phyloP scores from a whole-genome alignment of 495 filamentous ascomycete genomes.

The Melanomma pulvis-pyrius region DNA sequence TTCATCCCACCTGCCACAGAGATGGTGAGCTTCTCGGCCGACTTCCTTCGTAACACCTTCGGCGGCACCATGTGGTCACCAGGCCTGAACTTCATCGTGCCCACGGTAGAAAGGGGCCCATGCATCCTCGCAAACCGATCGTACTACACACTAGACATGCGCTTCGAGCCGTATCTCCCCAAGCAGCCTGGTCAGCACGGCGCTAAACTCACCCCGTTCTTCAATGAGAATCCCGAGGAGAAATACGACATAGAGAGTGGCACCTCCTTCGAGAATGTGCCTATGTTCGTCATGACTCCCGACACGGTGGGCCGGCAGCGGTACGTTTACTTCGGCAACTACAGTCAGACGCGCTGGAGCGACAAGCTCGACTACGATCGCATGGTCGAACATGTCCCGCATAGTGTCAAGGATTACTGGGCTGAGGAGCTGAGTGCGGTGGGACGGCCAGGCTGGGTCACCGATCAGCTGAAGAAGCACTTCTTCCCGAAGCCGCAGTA shows the following conservation, averaged over 20 bases:
- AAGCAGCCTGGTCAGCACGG: conserved; percentile 41
- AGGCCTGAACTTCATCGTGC: conserved; percentile 40
- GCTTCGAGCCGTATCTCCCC: conserved; percentile 43
- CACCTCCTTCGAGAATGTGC: conserved; percentile 34
- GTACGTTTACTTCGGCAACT: conserved; percentile 45
- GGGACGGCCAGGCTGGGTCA: conserved; percentile 43
- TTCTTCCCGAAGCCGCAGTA: conserved; percentile 45
- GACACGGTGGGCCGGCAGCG: not conserved
- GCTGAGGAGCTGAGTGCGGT: conserved; percentile 38
- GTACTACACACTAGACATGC: conserved; percentile 43
- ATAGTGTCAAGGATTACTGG: conserved; percentile 39
- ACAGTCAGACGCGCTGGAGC: conserved; percentile 42
- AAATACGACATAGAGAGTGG: conserved; percentile 25
- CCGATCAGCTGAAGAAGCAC: conserved; percentile 41
- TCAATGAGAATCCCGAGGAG: conserved; percentile 35
- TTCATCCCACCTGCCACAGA: conserved; percentile 16
- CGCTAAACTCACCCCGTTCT: conserved; percentile 46
- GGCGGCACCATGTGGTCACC: conserved; percentile 41
- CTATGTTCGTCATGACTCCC: conserved; percentile 40
- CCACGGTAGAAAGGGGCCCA: not conserved
- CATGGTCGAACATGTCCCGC: conserved; percentile 39
- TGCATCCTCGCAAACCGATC: conserved; percentile 24
- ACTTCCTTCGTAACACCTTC: conserved; percentile 40
- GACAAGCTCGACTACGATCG: conserved; percentile 47
- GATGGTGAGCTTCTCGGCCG: conserved; percentile 38